phyloP scores from a whole-genome alignment of 176 grass and related monocot genomes.

The Musa beccarii region DNA sequence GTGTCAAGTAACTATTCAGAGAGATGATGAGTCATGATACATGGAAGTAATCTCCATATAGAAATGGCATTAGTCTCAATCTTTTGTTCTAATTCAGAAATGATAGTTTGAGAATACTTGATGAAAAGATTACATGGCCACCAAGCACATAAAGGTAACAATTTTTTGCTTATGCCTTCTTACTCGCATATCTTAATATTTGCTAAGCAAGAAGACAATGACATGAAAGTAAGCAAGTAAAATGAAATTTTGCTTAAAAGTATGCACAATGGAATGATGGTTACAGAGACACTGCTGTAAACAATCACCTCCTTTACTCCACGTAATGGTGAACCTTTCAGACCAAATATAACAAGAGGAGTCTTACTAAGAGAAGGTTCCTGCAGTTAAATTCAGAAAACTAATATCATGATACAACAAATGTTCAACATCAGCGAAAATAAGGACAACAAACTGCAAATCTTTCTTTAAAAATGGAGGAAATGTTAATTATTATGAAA shows the following conservation, averaged over 20 bases:
- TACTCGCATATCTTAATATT: not conserved
- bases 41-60: not conserved
- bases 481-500: not conserved
- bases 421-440: not conserved
- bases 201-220: not conserved
- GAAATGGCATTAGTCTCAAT: not conserved
- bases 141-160: not conserved
- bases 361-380: constrained; percentile 14
- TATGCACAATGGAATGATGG: not conserved
- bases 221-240: no score
- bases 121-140: not conserved
- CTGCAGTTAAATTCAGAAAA: not conserved
- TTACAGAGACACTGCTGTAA: not conserved
- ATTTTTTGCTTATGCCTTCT: not conserved
- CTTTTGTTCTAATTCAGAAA: not conserved
- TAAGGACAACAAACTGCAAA: not conserved
- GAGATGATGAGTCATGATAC: not conserved
- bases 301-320: constrained; percentile 14
- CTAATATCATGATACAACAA: not conserved
- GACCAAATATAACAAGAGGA: constrained; percentile 18
- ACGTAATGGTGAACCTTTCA: constrained; percentile 20
- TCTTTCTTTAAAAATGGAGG: not conserved
- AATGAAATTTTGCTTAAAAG: not conserved
- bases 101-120: not conserved
- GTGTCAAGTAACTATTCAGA: not conserved